Evolutionary conservation across 305 asterid genomes (phyloP).

Genomic region (Nicotiana rustica): DNA sequence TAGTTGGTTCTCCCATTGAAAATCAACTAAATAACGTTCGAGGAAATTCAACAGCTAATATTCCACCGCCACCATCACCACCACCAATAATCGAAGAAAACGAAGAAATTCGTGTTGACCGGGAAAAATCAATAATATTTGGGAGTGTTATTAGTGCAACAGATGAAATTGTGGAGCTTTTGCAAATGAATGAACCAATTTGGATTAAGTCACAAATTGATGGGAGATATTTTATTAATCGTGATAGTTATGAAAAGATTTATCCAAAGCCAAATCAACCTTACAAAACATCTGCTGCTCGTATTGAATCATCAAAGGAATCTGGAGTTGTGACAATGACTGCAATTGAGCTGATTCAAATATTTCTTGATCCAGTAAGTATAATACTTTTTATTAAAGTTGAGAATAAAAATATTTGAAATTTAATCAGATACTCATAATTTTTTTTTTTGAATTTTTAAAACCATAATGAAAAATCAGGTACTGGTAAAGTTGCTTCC

Average conservation of each 20-base stretch:
- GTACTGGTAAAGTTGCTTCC: no score
- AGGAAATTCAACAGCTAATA: conserved; percentile 34
- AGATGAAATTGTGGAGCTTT: conserved; percentile 63
- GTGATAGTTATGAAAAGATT: conserved; percentile 59
- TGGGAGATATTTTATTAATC: conserved; percentile 53
- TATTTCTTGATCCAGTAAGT: conserved; percentile 62
- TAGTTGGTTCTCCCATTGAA: conserved; percentile 35
- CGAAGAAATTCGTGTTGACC: not conserved
- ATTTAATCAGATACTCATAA: no score
- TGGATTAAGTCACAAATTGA: conserved; percentile 59
- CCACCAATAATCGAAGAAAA: conserved; percentile 21
- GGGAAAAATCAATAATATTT: conserved; percentile 48
- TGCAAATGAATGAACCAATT: conserved; percentile 61
- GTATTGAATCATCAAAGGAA: conserved; percentile 73
- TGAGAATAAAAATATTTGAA: no score
- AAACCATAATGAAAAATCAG: no score
- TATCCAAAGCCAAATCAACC: conserved; percentile 51
- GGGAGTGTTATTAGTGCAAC: conserved; percentile 54
- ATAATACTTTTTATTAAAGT: no score
- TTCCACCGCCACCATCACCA: conserved; percentile 28
- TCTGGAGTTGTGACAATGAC: conserved; percentile 63
- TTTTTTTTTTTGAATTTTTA: no score
- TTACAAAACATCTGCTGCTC: conserved; percentile 49
- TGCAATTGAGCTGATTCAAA: conserved; percentile 56
- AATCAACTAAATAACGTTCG: conserved; percentile 32